Evolutionary conservation across 257 asterid genomes (phyloP).

Genomic region (Salvia hispanica): DNA sequence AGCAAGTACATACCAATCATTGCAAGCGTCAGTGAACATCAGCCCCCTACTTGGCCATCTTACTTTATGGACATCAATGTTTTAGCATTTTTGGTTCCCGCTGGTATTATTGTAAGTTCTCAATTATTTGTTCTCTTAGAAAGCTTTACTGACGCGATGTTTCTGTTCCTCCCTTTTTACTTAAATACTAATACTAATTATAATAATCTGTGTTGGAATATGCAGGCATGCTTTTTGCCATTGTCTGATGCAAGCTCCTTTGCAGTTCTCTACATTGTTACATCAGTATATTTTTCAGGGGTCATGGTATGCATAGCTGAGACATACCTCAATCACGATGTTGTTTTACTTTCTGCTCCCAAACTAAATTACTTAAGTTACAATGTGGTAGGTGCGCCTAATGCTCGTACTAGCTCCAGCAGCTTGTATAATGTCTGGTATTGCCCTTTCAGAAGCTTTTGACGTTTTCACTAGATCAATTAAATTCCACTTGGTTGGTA

Average conservation of each 20-base stretch:
- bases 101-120: constrained; percentile 91
- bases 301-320: constrained; percentile 72
- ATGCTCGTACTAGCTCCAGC: constrained; percentile 99
- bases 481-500: constrained; percentile 60
- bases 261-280: constrained; percentile 87
- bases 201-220: constrained; percentile 28
- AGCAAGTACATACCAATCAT: constrained; percentile 99
- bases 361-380: constrained; percentile 21
- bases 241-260: constrained; percentile 98
- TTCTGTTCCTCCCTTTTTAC: constrained; percentile 21
- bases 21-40: constrained; percentile 99
- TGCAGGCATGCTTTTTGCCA: constrained; percentile 96
- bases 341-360: constrained; percentile 12
- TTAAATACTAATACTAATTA: not conserved
- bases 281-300: constrained; percentile 97
- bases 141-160: constrained; percentile 10
- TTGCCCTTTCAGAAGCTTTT: constrained; percentile 95
- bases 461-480: constrained; percentile 83
- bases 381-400: constrained; percentile 76
- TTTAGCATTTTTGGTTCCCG: constrained; percentile 96
- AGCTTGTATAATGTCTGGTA: constrained; percentile 99
- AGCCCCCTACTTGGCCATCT: constrained; percentile 99
- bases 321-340: constrained; percentile 14
- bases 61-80: constrained; percentile 98
- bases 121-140: constrained; percentile 20